These are phyloP conservation scores for Lathyrus sativus DNA, from an alignment of 306 rosid genomes.

Conservation along the genomic window DNA sequence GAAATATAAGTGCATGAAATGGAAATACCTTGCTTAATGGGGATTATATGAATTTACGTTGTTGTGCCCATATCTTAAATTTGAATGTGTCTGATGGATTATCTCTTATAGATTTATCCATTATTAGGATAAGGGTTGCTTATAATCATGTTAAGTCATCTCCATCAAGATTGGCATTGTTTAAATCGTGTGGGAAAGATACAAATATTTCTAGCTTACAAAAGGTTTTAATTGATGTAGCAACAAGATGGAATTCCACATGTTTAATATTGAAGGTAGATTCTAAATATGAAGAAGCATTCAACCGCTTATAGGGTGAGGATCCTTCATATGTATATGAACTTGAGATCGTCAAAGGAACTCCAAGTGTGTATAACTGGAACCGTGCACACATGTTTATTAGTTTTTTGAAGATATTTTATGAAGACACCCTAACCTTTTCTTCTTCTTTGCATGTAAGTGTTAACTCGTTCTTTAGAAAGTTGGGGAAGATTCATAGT, in stretches of 20 bases:
- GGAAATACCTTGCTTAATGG: not conserved
- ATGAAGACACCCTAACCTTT: not conserved
- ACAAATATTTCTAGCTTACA: not conserved
- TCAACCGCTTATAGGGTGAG: not conserved
- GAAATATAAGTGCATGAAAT: not conserved
- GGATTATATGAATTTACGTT: too few species aligned
- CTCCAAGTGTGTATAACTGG: not conserved
- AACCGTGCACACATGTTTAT: not conserved
- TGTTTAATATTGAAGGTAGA: not conserved
- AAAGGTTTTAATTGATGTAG: not conserved
- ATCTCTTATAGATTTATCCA: too few species aligned
- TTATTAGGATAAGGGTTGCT: not conserved
- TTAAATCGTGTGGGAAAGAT: not conserved
- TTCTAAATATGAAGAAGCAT: constrained; percentile 1
- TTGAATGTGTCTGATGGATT: too few species aligned
- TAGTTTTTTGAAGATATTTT: not conserved
- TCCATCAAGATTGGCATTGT: not conserved
- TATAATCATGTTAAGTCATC: not conserved
- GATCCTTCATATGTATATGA: not conserved
- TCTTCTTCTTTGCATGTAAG: not conserved
- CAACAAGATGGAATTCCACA: not conserved
- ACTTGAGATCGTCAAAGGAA: not conserved
- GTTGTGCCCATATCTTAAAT: too few species aligned
- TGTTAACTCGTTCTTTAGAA: not conserved
- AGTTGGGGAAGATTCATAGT: not conserved